Base-by-base conservation (phyloP, 805 yeast species). In the Wickerhamomyces bisporus region DNA sequence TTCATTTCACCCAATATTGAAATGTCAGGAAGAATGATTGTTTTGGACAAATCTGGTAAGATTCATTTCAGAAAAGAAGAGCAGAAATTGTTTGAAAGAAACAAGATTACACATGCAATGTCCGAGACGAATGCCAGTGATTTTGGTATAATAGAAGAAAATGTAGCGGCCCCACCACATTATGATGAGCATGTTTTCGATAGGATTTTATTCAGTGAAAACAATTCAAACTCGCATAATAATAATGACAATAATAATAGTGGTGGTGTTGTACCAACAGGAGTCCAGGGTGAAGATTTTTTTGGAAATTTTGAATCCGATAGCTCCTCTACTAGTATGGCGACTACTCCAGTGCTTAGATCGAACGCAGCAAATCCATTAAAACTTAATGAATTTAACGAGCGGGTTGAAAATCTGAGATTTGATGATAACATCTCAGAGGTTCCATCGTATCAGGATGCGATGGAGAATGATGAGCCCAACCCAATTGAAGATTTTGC, bases 361-460 rank as follows among this genome's bases (percentile, higher is more conserved):
- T 14, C 30, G 15, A 7, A 7, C 6, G 19, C 30, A 5, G 18
- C 32, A 19, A 34, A 24, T 15, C 41, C 46, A 5, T 14, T 28
- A 13, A 9, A 23, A 3, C 36, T 15, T 9, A 29, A 30, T 1
- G 29, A 32, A 3, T 33, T 28, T 29, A 17, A 41, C 34, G 27
- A 40, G 35, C 26, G 36, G 32, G n/a, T 32, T 13, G 44, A 41
- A 11, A 49, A 42, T 9, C 45, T 60, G 46, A 65, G 68, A 28
- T 47, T n/a, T n/a, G n/a, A 62, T 13, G 57, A 57, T 6, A 52
- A 65, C 3, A 48, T 83, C 37, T 76, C 81, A 6, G 64, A 74
- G 27, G 93, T 86, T 9, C 96, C 96, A 0, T 73, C 89, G 0
- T 87, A 87, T 58, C 69, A 66, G 5, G 79, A 86, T 29, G 94